These are phyloP conservation scores for Delitschia confertaspora DNA, from an alignment of 495 filamentous ascomycete species.

Conservation along the genomic window DNA sequence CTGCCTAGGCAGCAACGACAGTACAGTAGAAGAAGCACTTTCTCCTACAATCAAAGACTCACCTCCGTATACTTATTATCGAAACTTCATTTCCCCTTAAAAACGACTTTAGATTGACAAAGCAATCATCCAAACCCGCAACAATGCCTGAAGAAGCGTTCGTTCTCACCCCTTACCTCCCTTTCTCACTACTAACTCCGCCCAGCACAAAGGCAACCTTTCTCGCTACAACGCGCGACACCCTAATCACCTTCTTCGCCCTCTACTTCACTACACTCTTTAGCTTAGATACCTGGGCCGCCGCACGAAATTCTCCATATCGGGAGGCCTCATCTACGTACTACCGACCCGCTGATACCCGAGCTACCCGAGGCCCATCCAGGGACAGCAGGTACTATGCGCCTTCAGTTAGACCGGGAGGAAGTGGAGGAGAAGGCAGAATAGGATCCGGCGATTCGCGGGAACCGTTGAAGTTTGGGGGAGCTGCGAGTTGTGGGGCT, in stretches of 20 bases:
- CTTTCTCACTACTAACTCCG: not conserved
- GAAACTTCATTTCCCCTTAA: too few relatives aligned
- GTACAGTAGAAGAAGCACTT: too few relatives aligned
- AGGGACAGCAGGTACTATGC: too few relatives aligned
- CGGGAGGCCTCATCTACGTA: slow-evolving; percentile 9
- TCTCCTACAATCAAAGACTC: too few relatives aligned
- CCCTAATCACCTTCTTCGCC: slow-evolving; percentile 20
- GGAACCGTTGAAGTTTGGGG: slow-evolving; percentile 11
- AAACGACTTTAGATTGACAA: too few relatives aligned
- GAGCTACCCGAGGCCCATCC: slow-evolving; percentile 14
- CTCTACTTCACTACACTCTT: slow-evolving; percentile 26
- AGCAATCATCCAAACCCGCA: not conserved
- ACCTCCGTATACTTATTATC: too few relatives aligned
- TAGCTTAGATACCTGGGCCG: slow-evolving; percentile 22
- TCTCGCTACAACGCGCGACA: slow-evolving; percentile 1
- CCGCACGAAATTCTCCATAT: slow-evolving; percentile 14
- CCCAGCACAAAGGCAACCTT: not conserved
- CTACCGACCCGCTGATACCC: slow-evolving; percentile 9
- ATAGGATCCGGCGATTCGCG: slow-evolving; percentile 2
- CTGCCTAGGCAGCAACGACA: too few relatives aligned
- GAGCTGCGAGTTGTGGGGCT: slow-evolving; percentile 14
- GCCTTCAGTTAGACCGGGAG: not conserved
- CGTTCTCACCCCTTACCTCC: not conserved
- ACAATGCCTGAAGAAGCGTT: slow-evolving; percentile 4
- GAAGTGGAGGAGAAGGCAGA: not conserved